Percentiles rank a stretch among this genome's conserved stretches.
phyloP scores from a whole-genome alignment of 2,329 filamentous ascomycete genomes.

The Claviceps humidiphila region DNA sequence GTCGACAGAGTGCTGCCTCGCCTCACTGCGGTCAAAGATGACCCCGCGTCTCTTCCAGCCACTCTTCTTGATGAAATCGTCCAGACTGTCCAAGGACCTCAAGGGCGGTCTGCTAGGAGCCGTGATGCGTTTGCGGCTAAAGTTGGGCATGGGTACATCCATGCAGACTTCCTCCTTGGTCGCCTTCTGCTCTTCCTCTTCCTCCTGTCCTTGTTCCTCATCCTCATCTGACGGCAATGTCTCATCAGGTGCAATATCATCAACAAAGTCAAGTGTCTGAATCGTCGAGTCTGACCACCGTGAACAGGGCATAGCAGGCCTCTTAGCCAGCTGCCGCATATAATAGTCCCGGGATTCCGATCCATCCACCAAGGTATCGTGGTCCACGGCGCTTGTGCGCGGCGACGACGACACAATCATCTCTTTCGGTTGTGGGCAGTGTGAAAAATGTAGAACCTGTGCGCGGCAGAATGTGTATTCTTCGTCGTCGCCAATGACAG shows the following conservation, averaged over 20 bases:
- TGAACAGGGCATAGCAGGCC: slow-evolving; percentile 21
- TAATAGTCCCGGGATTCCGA: slow-evolving; percentile 22
- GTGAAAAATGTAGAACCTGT: slow-evolving; percentile 3
- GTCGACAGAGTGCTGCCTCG: background rate
- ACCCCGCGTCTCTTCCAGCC: slow-evolving; percentile 31
- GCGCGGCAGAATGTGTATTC: slow-evolving; percentile 7
- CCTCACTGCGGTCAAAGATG: slow-evolving; percentile 24
- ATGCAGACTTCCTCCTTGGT: background rate
- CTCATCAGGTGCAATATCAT: slow-evolving; percentile 8
- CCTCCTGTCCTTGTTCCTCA: background rate
- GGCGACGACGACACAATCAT: slow-evolving; percentile 19
- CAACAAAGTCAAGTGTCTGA: slow-evolving; percentile 14
- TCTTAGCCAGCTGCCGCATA: slow-evolving; percentile 15
- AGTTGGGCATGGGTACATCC: slow-evolving; percentile 21
- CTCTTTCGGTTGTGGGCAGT: slow-evolving; percentile 8
- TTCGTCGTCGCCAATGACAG: slow-evolving; percentile 5
- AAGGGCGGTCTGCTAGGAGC: slow-evolving; percentile 23
- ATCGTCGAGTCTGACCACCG: slow-evolving; percentile 32
- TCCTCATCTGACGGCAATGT: slow-evolving; percentile 6
- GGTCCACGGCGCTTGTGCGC: background rate
- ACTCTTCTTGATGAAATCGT: slow-evolving; percentile 28
- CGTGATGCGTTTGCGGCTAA: slow-evolving; percentile 19
- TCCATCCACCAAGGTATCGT: background rate
- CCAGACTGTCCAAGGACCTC: slow-evolving; percentile 24
- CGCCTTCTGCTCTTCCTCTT: background rate